Conservation (phyloP, 2,329 filamentous ascomycete species). For the Thelonectria discophora region DNA sequence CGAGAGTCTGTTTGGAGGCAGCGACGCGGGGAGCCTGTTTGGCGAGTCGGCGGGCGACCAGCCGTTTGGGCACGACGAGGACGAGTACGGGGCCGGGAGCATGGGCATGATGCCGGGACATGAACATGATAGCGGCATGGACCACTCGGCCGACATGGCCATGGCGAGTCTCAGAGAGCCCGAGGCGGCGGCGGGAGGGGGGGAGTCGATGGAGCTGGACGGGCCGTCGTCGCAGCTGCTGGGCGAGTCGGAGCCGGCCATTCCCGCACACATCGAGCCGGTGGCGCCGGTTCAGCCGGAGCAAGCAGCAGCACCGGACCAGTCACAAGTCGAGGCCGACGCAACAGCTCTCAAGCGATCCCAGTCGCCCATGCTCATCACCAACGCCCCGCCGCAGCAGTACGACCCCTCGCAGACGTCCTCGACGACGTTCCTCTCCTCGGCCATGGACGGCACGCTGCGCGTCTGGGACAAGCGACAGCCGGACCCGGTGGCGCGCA, state of each 20-base stretch:
- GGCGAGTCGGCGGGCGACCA: slow-evolving; percentile 72
- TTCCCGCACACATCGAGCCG: slow-evolving; percentile 24
- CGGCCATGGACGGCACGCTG: slow-evolving; percentile 85
- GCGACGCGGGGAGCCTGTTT: slow-evolving; percentile 84
- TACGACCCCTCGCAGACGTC: slow-evolving; percentile 68
- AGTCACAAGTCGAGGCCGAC: slow-evolving; percentile 20
- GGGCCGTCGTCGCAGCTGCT: slow-evolving; percentile 23
- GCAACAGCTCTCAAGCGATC: slow-evolving; percentile 31
- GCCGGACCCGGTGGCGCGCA: slow-evolving; percentile 79
- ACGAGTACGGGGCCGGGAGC: slow-evolving; percentile 76
- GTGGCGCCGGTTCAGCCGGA: slow-evolving; percentile 9
- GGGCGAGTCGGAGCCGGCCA: slow-evolving; percentile 26
- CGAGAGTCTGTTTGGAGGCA: slow-evolving; percentile 83
- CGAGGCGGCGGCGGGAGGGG: slow-evolving; percentile 39
- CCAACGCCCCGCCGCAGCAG: slow-evolving; percentile 50
- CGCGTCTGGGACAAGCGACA: slow-evolving; percentile 93
- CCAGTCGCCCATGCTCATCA: slow-evolving; percentile 46
- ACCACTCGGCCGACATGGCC: slow-evolving; percentile 55
- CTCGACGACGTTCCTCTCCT: slow-evolving; percentile 85
- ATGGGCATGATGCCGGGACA: slow-evolving; percentile 65
- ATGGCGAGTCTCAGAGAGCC: slow-evolving; percentile 48
- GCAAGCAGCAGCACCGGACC: slow-evolving; percentile 12
- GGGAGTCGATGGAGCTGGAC: slow-evolving; percentile 47
- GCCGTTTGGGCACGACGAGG: slow-evolving; percentile 82
- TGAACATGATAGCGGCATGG: slow-evolving; percentile 53